Evolutionary conservation across 257 asterid species (phyloP).

Genomic region (Petunia axillaris): DNA sequence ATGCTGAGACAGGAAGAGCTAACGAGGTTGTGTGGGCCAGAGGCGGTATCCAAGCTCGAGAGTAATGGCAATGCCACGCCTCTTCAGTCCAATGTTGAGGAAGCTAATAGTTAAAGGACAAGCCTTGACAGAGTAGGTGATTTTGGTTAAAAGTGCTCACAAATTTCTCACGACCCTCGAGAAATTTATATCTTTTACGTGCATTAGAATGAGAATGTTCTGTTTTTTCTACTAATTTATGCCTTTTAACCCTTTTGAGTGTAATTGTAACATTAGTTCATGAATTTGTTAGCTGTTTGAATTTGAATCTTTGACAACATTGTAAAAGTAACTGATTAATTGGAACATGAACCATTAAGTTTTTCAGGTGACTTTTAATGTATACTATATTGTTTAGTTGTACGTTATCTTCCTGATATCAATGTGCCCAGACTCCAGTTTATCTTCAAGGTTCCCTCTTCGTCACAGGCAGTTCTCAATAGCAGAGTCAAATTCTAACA

Average conservation of each 20-base stretch:
- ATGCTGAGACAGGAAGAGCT: conserved; percentile 67
- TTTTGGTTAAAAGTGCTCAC: conserved; percentile 19
- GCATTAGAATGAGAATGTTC: conserved; percentile 6
- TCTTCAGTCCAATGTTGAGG: conserved; percentile 46
- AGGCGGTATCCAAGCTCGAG: conserved; percentile 60
- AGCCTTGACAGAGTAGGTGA: conserved; percentile 23
- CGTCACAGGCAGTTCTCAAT: no score
- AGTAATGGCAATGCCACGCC: conserved; percentile 40
- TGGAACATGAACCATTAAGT: not conserved
- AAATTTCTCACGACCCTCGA: not conserved
- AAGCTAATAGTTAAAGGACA: conserved; percentile 48
- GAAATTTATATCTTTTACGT: conserved; percentile 15
- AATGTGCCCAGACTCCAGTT: not conserved
- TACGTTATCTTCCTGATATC: not conserved
- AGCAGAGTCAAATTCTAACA: no score
- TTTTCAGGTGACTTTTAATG: not conserved
- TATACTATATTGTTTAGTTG: not conserved
- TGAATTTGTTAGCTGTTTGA: not conserved
- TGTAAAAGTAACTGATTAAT: not conserved
- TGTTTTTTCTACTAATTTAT: conserved; percentile 10
- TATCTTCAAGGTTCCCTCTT: no score
- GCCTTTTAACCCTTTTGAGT: conserved; percentile 15
- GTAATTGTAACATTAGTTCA: conserved; percentile 13
- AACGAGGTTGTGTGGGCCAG: conserved; percentile 66
- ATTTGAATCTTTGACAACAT: conserved; percentile 16